Percentiles rank a stretch among this genome's conserved stretches.
phyloP scores from a whole-genome alignment of 352 stramenopile species.

The Globisporangium spinosum region DNA sequence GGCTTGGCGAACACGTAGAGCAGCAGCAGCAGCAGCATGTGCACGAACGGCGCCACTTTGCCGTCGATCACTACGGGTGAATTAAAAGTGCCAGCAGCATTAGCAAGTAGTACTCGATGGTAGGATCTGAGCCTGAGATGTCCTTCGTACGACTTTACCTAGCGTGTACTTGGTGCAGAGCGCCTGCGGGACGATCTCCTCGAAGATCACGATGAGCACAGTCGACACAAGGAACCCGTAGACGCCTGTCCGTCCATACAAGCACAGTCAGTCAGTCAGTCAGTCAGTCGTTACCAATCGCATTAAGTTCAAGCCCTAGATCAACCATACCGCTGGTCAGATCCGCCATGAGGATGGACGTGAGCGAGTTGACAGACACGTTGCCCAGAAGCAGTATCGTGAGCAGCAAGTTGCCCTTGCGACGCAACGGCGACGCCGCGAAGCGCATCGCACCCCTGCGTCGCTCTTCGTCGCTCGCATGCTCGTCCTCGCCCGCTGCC shows the following conservation, averaged over 20 bases:
- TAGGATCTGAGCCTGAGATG: neutral
- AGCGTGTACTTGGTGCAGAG: conserved; percentile 81
- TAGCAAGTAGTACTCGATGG: neutral
- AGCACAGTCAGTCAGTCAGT: conserved; percentile 11
- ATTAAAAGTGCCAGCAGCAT: conserved; percentile 2
- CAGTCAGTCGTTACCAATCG: neutral
- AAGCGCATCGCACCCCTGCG: too few species aligned
- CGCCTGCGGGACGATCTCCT: conserved; percentile 89
- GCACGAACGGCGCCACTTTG: conserved; percentile 88
- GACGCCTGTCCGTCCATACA: conserved; percentile 16
- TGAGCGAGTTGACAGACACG: conserved; percentile 94
- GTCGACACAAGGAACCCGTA: conserved; percentile 92
- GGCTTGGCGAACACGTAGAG: conserved; percentile 95
- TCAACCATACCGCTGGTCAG: conserved; percentile 47
- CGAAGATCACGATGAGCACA: conserved; percentile 92
- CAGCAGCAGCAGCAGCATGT: conserved; percentile 86
- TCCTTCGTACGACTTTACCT: neutral
- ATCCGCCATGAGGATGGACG: conserved; percentile 94
- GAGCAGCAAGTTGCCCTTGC: conserved; percentile 95
- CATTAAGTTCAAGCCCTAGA: neutral
- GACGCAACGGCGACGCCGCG: too few species aligned
- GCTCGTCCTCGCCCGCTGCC: conserved; percentile 82
- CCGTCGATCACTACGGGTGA: conserved; percentile 49
- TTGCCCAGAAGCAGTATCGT: conserved; percentile 95
- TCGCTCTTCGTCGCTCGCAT: conserved; percentile 62